Conservation (phyloP, 371 early-diverging fungal genomes). For the Apophysomyces trapeziformis region DNA sequence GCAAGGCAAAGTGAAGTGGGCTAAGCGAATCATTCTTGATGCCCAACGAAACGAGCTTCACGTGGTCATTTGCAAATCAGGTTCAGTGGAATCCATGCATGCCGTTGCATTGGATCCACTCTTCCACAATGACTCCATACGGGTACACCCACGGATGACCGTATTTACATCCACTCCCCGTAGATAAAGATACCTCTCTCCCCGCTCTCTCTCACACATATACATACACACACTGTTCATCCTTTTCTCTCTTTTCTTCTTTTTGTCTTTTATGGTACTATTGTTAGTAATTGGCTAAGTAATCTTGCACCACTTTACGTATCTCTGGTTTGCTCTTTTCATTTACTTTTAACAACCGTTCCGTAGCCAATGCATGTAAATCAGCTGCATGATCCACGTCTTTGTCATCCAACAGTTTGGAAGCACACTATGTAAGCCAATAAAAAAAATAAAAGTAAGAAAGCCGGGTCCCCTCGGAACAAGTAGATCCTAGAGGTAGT, state of each 20-base stretch:
- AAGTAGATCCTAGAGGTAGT: background rate
- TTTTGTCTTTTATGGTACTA: background rate
- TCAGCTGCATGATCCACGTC: conserved; percentile 50
- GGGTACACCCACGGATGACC: conserved; percentile 25
- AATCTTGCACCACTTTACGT: conserved; percentile 34
- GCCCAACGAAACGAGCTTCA: conserved; percentile 23
- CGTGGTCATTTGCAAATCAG: conserved; percentile 37
- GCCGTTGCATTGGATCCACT: conserved; percentile 33
- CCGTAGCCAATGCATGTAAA: conserved; percentile 66
- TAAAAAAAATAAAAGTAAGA: no score
- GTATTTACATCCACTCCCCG: conserved; percentile 16
- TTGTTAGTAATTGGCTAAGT: conserved; percentile 21
- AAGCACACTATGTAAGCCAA: conserved; percentile 30
- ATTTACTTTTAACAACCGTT: conserved; percentile 59
- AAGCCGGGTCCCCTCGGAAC: no score
- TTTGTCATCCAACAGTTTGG: conserved; percentile 43
- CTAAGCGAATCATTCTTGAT: conserved; percentile 34
- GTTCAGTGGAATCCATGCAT: conserved; percentile 26
- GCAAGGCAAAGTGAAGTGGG: conserved; percentile 50
- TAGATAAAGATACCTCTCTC: no score
- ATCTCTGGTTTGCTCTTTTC: conserved; percentile 24
- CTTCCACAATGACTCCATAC: conserved; percentile 13
- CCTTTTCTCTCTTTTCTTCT: background rate
- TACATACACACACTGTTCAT: no score
- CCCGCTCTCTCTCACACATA: no score